phyloP scores from a whole-genome alignment of 768 basidiomycete species.

The Nidularia sp. region DNA sequence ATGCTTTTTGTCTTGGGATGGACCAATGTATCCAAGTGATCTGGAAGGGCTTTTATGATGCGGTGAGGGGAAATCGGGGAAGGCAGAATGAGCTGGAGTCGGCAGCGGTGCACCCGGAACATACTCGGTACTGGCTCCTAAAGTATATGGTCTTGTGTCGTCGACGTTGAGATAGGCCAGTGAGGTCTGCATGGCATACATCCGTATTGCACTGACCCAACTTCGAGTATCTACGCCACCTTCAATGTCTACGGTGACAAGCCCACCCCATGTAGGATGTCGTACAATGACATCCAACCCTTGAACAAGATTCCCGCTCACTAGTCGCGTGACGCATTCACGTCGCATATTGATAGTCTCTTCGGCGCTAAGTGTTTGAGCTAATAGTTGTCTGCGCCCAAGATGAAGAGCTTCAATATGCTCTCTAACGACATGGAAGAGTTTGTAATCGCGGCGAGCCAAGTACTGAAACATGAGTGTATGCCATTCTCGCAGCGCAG shows the following conservation, averaged over 20 bases:
- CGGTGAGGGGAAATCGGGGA: slow-evolving; percentile 49
- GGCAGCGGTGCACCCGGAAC: slow-evolving; percentile 41
- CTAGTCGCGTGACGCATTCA: slow-evolving; percentile 85
- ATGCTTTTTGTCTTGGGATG: slow-evolving; percentile 26
- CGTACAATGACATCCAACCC: slow-evolving; percentile 95
- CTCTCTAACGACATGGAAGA: slow-evolving; percentile 81
- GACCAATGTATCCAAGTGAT: slow-evolving; percentile 27
- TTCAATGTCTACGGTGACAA: slow-evolving; percentile 88
- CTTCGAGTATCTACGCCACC: slow-evolving; percentile 76
- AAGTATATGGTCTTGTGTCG: slow-evolving; percentile 32
- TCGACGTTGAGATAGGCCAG: slow-evolving; percentile 73
- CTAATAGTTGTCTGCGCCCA: slow-evolving; percentile 86
- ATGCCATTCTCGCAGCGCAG: slow-evolving; percentile 95
- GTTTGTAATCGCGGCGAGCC: slow-evolving; percentile 80
- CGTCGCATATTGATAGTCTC: slow-evolving; percentile 78
- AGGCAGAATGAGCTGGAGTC: slow-evolving; percentile 67
- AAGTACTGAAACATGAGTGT: slow-evolving; percentile 89
- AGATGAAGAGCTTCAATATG: slow-evolving; percentile 91
- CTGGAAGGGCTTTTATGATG: slow-evolving; percentile 34
- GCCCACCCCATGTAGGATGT: slow-evolving; percentile 85
- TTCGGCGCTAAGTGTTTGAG: slow-evolving; percentile 81
- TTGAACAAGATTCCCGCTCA: slow-evolving; percentile 87
- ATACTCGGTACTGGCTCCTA: slow-evolving; percentile 44
- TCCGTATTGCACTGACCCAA: slow-evolving; percentile 86
- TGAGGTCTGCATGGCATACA: slow-evolving; percentile 87